phyloP scores from a whole-genome alignment of 345 rosid species.

The Eucalyptus lansdowneana region DNA sequence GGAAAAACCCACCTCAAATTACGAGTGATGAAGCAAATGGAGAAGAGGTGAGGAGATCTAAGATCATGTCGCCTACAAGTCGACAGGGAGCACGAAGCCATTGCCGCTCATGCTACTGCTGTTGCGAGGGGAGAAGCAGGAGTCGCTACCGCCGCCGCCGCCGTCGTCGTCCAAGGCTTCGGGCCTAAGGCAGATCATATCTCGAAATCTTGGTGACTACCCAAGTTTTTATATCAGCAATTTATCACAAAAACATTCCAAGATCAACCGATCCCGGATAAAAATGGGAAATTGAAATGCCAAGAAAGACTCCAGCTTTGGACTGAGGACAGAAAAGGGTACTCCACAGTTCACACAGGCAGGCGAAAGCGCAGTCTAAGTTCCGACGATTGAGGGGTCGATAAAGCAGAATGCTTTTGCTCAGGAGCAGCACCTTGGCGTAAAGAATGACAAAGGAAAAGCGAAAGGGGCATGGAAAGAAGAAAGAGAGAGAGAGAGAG shows the following conservation, averaged over 20 bases:
- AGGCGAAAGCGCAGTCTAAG: not conserved
- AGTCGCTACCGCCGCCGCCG: not conserved
- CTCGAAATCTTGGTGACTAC: not conserved
- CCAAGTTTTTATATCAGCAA: not conserved
- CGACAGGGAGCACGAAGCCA: slow-evolving; percentile 36
- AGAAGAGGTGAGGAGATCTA: not conserved
- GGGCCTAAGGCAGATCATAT: slow-evolving; percentile 50
- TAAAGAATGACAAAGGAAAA: not conserved
- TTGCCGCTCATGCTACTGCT: not conserved
- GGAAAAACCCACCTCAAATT: not conserved
- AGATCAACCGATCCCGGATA: not conserved
- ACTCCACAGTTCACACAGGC: not conserved
- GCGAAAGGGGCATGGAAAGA: not conserved
- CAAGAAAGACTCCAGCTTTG: not conserved
- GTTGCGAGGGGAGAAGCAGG: not conserved
- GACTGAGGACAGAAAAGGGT: not conserved
- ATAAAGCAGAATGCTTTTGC: not conserved
- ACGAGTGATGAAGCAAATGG: not conserved
- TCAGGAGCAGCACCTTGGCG: not conserved
- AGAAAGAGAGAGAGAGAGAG: not conserved
- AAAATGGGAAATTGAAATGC: not conserved
- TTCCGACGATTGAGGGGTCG: not conserved
- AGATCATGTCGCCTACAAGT: slow-evolving; percentile 16
- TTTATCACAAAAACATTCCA: not conserved
- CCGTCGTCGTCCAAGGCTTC: slow-evolving; percentile 37